A percentile compares a stretch with the other conserved stretches of the same genome.
Evolutionary conservation across 208 protist genomes (phyloP).

Genomic region (Leishmania lainsoni): DNA sequence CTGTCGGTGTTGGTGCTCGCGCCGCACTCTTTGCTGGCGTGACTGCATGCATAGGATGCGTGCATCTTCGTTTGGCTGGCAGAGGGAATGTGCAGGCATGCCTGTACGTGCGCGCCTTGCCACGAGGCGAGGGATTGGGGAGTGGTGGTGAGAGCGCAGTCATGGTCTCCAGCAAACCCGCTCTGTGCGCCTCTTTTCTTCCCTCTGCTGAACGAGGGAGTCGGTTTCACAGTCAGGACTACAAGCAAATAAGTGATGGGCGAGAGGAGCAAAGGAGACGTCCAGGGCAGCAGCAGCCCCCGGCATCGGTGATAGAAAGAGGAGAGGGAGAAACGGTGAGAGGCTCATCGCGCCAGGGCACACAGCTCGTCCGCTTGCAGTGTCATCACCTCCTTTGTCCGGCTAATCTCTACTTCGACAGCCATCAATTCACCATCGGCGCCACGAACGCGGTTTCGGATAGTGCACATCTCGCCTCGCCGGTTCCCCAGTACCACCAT

Average conservation of each 20-base stretch:
- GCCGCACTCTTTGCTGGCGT: not conserved
- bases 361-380: slow-evolving; percentile 64
- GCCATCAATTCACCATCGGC: slow-evolving; percentile 34
- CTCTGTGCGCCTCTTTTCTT: not conserved
- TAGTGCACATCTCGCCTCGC: slow-evolving; percentile 63
- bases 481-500: slow-evolving; percentile 66
- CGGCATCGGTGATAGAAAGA: not conserved
- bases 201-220: not conserved
- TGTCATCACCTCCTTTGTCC: slow-evolving; percentile 42
- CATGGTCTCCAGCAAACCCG: not conserved
- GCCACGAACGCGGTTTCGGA: slow-evolving; percentile 42
- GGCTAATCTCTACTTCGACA: slow-evolving; percentile 55
- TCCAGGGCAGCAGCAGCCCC: not conserved
- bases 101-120: not conserved
- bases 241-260: not conserved
- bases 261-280: not conserved
- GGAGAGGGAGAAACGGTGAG: not conserved
- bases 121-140: no score
- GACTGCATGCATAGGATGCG: no score
- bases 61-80: not conserved
- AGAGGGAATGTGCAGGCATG: not conserved
- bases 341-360: slow-evolving; percentile 21
- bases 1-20: not conserved
- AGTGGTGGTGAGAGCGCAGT: not conserved
- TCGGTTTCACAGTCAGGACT: not conserved